These are phyloP conservation scores for Phytophthora uliginosa DNA, from an alignment of 352 stramenopile genomes.

Conservation along the genomic window DNA sequence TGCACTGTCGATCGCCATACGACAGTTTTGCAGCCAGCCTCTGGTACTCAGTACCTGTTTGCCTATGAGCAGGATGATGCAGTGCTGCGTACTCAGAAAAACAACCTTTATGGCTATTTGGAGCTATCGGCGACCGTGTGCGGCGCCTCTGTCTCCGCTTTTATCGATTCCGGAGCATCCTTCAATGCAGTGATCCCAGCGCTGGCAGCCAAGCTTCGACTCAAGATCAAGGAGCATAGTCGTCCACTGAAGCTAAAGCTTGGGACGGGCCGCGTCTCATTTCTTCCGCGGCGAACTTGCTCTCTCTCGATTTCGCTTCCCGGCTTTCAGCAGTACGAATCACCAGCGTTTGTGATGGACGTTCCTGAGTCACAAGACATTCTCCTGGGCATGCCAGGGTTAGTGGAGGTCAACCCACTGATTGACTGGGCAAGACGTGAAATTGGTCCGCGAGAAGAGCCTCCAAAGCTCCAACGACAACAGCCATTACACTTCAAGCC, in stretches of 20 bases:
- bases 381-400: constrained; percentile 9
- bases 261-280: neutral
- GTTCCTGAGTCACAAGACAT: constrained; percentile 9
- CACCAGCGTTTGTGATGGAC: neutral
- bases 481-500: neutral
- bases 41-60: constrained; percentile 3
- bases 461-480: neutral
- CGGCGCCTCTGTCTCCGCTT: neutral
- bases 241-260: neutral
- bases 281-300: neutral
- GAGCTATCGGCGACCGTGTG: neutral
- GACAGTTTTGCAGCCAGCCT: constrained; percentile 11
- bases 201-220: neutral
- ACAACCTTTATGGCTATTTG: constrained; percentile 16
- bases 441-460: neutral
- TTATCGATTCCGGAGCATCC: neutral
- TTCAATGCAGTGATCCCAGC: constrained; percentile 18
- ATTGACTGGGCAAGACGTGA: constrained; percentile 10
- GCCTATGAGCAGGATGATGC: constrained; percentile 15
- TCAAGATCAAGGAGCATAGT: neutral
- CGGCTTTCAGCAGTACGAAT: neutral
- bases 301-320: neutral
- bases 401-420: constrained; percentile 2
- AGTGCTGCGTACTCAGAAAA: constrained; percentile 20
- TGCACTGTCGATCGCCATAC: constrained; percentile 13